These are phyloP conservation scores for Pelargonium exstipulatum DNA, from an alignment of 441 rosid species.

Conservation along the genomic window DNA sequence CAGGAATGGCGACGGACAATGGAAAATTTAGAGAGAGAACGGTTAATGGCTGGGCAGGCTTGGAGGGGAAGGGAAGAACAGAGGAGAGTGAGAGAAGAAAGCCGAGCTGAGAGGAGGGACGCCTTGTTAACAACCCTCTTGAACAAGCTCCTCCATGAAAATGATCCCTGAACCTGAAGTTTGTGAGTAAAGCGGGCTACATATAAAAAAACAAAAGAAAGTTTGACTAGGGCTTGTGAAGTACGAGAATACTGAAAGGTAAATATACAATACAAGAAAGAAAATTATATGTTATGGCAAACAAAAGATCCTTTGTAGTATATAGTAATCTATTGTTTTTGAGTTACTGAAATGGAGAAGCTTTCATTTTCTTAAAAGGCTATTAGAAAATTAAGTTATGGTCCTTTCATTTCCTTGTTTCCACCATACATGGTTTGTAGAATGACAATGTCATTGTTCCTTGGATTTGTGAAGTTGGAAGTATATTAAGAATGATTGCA, in stretches of 20 bases:
- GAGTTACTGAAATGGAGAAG: neutral
- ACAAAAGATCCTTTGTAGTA: neutral
- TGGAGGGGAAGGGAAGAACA: conserved; percentile 56
- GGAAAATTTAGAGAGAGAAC: conserved; percentile 53
- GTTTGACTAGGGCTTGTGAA: conserved; percentile 10
- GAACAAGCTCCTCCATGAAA: conserved; percentile 35
- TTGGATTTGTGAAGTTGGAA: too few relatives aligned
- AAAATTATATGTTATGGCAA: neutral
- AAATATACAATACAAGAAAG: conserved; percentile 2
- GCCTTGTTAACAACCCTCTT: conserved; percentile 39
- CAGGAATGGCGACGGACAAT: conserved; percentile 46
- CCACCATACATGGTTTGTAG: neutral
- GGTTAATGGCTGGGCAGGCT: conserved; percentile 40
- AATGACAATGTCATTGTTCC: too few relatives aligned
- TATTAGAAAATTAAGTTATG: neutral
- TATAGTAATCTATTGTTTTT: neutral
- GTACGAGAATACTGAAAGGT: neutral
- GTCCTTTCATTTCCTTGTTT: conserved; percentile 1
- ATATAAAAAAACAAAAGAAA: neutral
- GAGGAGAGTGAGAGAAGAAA: conserved; percentile 42
- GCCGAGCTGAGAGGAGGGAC: conserved; percentile 51
- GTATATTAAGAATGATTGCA: too few relatives aligned
- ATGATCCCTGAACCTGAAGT: conserved; percentile 23
- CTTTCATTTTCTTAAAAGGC: neutral
- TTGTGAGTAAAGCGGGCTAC: neutral